phyloP scores from a whole-genome alignment of 176 grass and related monocot species.

The Chrysopogon serrulatus region DNA sequence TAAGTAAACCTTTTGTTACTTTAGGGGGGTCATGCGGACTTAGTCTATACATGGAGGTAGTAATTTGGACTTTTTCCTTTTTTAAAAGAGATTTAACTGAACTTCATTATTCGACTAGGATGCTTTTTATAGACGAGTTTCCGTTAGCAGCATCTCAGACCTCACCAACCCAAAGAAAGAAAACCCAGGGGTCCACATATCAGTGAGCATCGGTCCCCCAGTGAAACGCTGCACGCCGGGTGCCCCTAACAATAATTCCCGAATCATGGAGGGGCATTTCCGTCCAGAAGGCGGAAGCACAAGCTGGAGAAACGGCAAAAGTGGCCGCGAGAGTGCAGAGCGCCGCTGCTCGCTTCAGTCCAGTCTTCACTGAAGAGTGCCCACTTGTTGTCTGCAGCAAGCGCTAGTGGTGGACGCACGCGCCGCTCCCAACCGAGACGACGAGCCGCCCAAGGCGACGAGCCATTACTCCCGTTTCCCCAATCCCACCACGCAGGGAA shows the following conservation, averaged over 20 bases:
- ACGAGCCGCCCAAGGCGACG: conserved; percentile 29
- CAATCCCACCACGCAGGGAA: neutral
- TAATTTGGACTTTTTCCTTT: too few relatives aligned
- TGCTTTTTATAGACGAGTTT: too few relatives aligned
- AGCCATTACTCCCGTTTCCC: neutral
- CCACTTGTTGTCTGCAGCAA: conserved; percentile 5
- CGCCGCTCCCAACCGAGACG: conserved; percentile 33
- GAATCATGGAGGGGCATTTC: conserved; percentile 38
- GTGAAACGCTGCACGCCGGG: neutral
- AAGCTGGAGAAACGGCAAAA: conserved; percentile 39
- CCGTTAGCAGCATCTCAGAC: neutral
- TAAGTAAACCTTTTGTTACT: too few relatives aligned
- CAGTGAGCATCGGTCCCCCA: neutral
- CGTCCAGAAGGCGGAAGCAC: neutral
- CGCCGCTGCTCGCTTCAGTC: neutral
- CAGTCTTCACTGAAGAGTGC: conserved; percentile 5
- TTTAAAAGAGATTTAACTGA: too few relatives aligned
- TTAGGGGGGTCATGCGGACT: too few relatives aligned
- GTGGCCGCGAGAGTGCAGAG: neutral
- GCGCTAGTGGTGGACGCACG: conserved; percentile 19
- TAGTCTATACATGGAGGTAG: too few relatives aligned
- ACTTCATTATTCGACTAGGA: too few relatives aligned
- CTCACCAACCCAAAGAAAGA: too few relatives aligned
- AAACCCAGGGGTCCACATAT: neutral
- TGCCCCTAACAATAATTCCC: conserved; percentile 6